phyloP scores from a whole-genome alignment of 495 filamentous ascomycete genomes.

The Aspergillus baeticus region DNA sequence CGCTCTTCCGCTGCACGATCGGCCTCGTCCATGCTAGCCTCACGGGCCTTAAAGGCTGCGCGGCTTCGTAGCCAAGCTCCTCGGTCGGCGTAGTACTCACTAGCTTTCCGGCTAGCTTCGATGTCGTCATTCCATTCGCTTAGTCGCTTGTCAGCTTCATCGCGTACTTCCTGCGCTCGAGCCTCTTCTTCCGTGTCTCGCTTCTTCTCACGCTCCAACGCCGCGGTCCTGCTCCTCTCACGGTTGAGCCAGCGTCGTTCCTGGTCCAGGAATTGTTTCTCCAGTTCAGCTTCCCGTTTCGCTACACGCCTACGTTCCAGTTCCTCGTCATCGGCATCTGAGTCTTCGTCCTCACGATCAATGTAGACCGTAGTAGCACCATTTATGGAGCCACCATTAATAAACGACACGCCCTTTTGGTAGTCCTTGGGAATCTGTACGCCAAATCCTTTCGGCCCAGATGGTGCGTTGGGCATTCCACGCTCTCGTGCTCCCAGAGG shows the following conservation, averaged over 20 bases:
- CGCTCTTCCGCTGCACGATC: slow-evolving; percentile 77
- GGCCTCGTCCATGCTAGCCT: slow-evolving; percentile 72
- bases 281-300: slow-evolving; percentile 70
- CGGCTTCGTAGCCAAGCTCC: slow-evolving; percentile 83
- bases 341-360: slow-evolving; percentile 79
- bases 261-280: slow-evolving; percentile 81
- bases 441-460: slow-evolving; percentile 73
- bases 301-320: slow-evolving; percentile 70
- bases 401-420: slow-evolving; percentile 80
- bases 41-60: slow-evolving; percentile 65
- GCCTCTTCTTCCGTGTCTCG: slow-evolving; percentile 71
- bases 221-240: slow-evolving; percentile 78
- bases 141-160: slow-evolving; percentile 70
- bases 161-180: slow-evolving; percentile 56
- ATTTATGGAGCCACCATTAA: slow-evolving; percentile 76
- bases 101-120: slow-evolving; percentile 67
- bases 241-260: slow-evolving; percentile 88
- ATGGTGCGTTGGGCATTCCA: slow-evolving; percentile 70
- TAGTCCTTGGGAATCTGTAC: slow-evolving; percentile 74
- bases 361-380: slow-evolving; percentile 50
- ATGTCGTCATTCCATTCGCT: slow-evolving; percentile 86
- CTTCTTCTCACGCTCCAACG: slow-evolving; percentile 76
- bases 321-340: slow-evolving; percentile 84
- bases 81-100: slow-evolving; percentile 85
- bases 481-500: slow-evolving; percentile 80